Conservation (phyloP, 768 basidiomycete genomes). For the Strobilomyces echinocephalus region DNA sequence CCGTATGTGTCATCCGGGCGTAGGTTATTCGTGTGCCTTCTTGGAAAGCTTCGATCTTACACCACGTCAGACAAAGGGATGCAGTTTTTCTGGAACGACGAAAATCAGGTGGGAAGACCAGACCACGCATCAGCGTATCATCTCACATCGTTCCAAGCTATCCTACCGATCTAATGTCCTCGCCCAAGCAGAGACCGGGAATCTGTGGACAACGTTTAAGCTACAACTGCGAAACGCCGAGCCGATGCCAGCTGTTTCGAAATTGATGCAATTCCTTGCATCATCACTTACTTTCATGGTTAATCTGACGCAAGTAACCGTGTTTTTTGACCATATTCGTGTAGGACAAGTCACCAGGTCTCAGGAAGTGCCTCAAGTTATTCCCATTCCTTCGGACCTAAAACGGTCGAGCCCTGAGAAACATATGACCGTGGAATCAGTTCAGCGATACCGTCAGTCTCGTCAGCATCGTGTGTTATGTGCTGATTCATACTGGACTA, state of each 20-base stretch:
- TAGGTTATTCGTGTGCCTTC: slow-evolving; percentile 18
- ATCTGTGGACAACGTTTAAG: slow-evolving; percentile 76
- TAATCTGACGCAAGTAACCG: slow-evolving; percentile 62
- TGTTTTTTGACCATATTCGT: slow-evolving; percentile 73
- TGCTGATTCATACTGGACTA: slow-evolving; percentile 15
- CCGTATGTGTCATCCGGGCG: slow-evolving; percentile 1
- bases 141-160: too few species aligned
- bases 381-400: slow-evolving; percentile 34
- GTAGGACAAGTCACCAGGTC: slow-evolving; percentile 49
- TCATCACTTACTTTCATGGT: too few species aligned
- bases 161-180: not conserved
- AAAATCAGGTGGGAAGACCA: not conserved
- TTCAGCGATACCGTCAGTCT: slow-evolving; percentile 60
- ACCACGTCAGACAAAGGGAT: not conserved
- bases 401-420: slow-evolving; percentile 51
- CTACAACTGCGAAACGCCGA: slow-evolving; percentile 76
- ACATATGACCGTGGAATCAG: slow-evolving; percentile 63
- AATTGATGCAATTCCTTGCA: too few species aligned
- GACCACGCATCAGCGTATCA: too few species aligned
- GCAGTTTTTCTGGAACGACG: not conserved
- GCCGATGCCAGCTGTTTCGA: slow-evolving; percentile 72
- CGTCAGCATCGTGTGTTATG: not conserved
- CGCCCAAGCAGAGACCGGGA: not conserved
- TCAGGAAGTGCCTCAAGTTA: not conserved
- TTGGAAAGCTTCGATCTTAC: not conserved